A percentile compares a stretch with the other conserved stretches of the same genome.
These are phyloP conservation scores for Crithidia sp. DNA, from an alignment of 208 protist species.

Conservation along the genomic window DNA sequence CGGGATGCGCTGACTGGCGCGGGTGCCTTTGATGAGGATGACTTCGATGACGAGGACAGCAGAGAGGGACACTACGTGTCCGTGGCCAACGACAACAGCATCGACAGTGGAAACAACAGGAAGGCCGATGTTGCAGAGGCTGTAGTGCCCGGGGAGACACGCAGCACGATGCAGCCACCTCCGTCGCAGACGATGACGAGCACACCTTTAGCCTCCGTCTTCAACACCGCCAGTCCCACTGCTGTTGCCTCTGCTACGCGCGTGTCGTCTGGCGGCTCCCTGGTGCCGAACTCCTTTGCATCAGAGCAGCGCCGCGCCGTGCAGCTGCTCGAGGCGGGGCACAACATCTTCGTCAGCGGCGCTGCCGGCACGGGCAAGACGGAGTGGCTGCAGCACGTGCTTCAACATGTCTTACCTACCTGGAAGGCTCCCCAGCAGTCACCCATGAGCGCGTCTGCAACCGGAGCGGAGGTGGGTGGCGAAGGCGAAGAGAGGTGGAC, in stretches of 20 bases:
- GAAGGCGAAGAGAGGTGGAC: neutral
- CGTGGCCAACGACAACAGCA: neutral
- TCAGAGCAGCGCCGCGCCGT: conserved; percentile 53
- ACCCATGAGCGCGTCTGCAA: neutral
- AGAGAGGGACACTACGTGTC: neutral
- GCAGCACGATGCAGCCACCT: no score
- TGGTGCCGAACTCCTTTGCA: conserved; percentile 30
- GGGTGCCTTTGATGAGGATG: conserved; percentile 10
- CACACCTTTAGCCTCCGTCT: neutral
- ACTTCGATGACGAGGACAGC: neutral
- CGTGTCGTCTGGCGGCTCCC: no score
- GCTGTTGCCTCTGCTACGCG: neutral
- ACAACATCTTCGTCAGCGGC: conserved; percentile 81
- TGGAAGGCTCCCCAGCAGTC: neutral
- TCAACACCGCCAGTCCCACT: neutral
- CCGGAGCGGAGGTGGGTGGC: neutral
- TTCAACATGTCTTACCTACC: conserved; percentile 41
- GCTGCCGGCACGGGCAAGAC: conserved; percentile 87
- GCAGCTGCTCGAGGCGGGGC: conserved; percentile 43
- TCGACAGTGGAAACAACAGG: no score
- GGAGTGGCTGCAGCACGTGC: conserved; percentile 61
- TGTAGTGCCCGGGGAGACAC: no score
- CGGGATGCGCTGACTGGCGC: conserved; percentile 3
- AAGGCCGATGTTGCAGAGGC: no score
- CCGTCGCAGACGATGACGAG: no score